Evolutionary conservation across 805 yeast genomes (phyloP).

Genomic region (Yarrowia osloensis): DNA sequence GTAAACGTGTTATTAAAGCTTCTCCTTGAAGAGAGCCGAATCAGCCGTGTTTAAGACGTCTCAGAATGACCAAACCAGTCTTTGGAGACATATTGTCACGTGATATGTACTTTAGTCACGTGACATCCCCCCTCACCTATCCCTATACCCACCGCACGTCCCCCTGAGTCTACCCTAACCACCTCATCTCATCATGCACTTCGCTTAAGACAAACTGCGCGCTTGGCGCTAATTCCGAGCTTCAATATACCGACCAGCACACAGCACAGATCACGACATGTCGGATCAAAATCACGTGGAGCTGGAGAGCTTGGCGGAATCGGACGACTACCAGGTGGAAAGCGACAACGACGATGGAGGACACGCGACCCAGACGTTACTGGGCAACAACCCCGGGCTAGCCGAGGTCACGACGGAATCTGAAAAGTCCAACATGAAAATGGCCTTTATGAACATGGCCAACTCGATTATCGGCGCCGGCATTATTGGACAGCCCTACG

Average conservation of each 20-base stretch:
- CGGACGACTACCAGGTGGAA: constrained; percentile 14
- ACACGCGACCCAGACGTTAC: constrained; percentile 13
- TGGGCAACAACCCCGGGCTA: constrained; percentile 5
- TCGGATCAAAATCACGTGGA: constrained; percentile 14
- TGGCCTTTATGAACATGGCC: constrained; percentile 98
- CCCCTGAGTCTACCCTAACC: constrained; percentile 6
- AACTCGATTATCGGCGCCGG: constrained; percentile 95
- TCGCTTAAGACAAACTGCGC: neutral
- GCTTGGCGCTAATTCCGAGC: constrained; percentile 6
- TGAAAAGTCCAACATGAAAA: constrained; percentile 59
- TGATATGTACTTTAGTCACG: neutral
- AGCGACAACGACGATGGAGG: constrained; percentile 9
- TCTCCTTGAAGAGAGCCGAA: neutral
- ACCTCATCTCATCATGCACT: constrained; percentile 25
- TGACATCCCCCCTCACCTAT: neutral
- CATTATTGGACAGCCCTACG: constrained; percentile 90
- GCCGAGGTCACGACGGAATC: constrained; percentile 18
- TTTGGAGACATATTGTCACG: neutral
- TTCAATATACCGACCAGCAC: neutral
- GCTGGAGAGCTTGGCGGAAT: constrained; percentile 15
- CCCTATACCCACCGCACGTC: too few relatives aligned
- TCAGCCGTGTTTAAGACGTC: neutral
- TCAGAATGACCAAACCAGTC: neutral
- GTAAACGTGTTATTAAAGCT: constrained; percentile 24
- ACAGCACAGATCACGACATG: neutral